Conservation (phyloP, 495 filamentous ascomycete species). For the Apodospora peruviana region DNA sequence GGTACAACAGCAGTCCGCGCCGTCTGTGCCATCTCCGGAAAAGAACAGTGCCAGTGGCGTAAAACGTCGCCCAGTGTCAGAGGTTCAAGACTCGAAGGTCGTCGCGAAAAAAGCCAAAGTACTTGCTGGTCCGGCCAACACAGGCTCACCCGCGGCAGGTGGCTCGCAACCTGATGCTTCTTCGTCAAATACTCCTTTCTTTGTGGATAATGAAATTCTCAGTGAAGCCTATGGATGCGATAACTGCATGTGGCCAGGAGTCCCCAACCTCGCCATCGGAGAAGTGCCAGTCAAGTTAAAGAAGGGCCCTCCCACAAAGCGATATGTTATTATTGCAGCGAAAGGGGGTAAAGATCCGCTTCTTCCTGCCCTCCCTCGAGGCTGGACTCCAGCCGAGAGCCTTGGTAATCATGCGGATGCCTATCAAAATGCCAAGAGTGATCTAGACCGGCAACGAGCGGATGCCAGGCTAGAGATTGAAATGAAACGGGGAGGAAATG, state of each 20-base stretch:
- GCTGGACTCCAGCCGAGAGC: slow-evolving; percentile 23
- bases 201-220: slow-evolving; percentile 13
- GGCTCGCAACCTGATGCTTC: neutral
- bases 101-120: slow-evolving; percentile 22
- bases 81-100: slow-evolving; percentile 4
- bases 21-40: neutral
- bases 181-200: neutral
- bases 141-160: neutral
- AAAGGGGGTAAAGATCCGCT: slow-evolving; percentile 21
- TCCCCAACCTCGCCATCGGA: slow-evolving; percentile 22
- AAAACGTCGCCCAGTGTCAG: slow-evolving; percentile 13
- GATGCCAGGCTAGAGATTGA: slow-evolving; percentile 23
- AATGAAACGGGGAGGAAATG: slow-evolving; percentile 9
- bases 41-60: slow-evolving; percentile 3
- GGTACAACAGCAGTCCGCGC: slow-evolving; percentile 5
- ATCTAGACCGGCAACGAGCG: slow-evolving; percentile 18
- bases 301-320: slow-evolving; percentile 21
- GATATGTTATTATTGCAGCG: slow-evolving; percentile 20
- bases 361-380: slow-evolving; percentile 15
- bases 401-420: slow-evolving; percentile 21
- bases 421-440: slow-evolving; percentile 16
- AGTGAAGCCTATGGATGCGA: slow-evolving; percentile 3
- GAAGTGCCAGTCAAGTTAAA: slow-evolving; percentile 18
- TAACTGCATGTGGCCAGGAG: slow-evolving; percentile 10
- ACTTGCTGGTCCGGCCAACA: neutral